A percentile compares a stretch with the other conserved stretches of the same genome.
These are phyloP conservation scores for Vigna trinervia DNA, from an alignment of 306 rosid genomes.

Conservation along the genomic window DNA sequence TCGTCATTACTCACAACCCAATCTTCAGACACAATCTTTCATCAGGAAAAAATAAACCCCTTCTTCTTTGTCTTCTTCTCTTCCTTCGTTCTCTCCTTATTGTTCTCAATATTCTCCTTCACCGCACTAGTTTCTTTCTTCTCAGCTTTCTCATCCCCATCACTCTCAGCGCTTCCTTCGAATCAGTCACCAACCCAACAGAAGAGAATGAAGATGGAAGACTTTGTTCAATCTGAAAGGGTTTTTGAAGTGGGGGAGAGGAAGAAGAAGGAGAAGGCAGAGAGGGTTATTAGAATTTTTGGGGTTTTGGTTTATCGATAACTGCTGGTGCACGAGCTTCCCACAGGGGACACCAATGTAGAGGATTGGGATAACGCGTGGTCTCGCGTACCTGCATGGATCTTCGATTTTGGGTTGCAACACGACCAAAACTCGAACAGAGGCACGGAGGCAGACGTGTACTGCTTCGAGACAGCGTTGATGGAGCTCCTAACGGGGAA, in stretches of 20 bases:
- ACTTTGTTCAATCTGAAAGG: background rate
- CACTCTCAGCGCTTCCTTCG: no score
- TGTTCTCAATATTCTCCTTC: background rate
- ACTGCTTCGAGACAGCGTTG: no score
- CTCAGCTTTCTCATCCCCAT: constrained; percentile 73
- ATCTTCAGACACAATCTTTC: background rate
- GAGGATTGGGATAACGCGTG: no score
- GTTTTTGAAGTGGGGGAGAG: background rate
- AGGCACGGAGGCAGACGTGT: no score
- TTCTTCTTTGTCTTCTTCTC: constrained; percentile 46
- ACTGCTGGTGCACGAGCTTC: no score
- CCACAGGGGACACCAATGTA: no score
- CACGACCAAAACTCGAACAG: no score
- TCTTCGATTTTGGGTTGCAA: no score
- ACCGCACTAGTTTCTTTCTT: constrained; percentile 52
- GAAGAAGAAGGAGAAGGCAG: background rate
- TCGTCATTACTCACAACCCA: constrained; percentile 28
- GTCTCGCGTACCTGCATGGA: no score
- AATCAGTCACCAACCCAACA: background rate
- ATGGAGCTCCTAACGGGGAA: no score
- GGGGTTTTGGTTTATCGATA: background rate
- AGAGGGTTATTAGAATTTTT: background rate
- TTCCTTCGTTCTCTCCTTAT: constrained; percentile 51
- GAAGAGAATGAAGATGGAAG: background rate
- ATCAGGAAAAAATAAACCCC: constrained; percentile 50